phyloP scores from a whole-genome alignment of 1,139 yeast species.

The Blastobotrys buckinghamii region DNA sequence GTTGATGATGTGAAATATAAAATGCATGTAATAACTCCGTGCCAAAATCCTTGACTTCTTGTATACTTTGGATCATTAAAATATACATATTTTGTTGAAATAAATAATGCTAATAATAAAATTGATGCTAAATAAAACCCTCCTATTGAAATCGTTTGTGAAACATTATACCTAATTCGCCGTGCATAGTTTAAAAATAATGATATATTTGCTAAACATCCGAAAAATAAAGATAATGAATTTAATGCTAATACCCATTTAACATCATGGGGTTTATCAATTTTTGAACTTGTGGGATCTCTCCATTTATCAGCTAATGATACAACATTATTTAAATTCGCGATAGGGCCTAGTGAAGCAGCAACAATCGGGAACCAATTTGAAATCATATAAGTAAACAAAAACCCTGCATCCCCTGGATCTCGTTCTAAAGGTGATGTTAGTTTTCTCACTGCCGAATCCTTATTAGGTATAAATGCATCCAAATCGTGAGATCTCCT shows the following conservation, averaged over 20 bases:
- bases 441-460: not conserved
- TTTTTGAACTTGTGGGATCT: constrained; percentile 23
- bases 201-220: constrained; percentile 59
- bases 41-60: constrained; percentile 68
- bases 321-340: constrained; percentile 64
- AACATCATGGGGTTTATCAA: constrained; percentile 12
- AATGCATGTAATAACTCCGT: constrained; percentile 57
- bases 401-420: constrained; percentile 22
- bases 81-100: constrained; percentile 32
- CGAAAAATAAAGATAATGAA: constrained; percentile 54
- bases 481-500: constrained; percentile 1
- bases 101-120: constrained; percentile 45
- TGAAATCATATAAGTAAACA: constrained; percentile 53
- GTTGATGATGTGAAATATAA: constrained; percentile 54
- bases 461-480: not conserved
- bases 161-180: constrained; percentile 46
- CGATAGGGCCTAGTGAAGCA: constrained; percentile 72
- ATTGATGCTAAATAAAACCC: constrained; percentile 59
- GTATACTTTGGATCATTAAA: constrained; percentile 16
- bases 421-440: constrained; percentile 5
- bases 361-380: constrained; percentile 66
- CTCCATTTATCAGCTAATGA: constrained; percentile 74
- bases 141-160: constrained; percentile 55
- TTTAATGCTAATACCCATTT: constrained; percentile 49
- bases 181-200: constrained; percentile 62